Percentiles rank a stretch among this genome's conserved stretches.
These are phyloP conservation scores for Zizania palustris DNA, from an alignment of 202 grass and related monocot genomes.

Conservation along the genomic window DNA sequence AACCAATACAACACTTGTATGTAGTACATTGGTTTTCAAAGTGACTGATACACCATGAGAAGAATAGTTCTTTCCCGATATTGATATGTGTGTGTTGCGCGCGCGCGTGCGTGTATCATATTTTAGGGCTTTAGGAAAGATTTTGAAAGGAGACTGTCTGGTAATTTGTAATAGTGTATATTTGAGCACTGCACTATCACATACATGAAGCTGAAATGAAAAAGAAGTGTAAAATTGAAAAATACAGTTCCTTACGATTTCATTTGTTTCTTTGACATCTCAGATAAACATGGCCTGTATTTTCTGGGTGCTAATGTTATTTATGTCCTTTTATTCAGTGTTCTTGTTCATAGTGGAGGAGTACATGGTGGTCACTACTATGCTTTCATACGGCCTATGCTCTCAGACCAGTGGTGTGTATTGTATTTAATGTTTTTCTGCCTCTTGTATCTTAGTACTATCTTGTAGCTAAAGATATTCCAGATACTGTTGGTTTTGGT, in stretches of 20 bases:
- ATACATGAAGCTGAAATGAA: background rate
- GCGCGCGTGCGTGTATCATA: background rate
- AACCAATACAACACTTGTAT: conserved; percentile 5
- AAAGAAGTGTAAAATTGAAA: conserved; percentile 1
- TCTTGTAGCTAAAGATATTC: conserved; percentile 17
- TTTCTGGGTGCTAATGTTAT: conserved; percentile 44
- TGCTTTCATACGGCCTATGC: conserved; percentile 84
- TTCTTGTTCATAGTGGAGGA: conserved; percentile 96
- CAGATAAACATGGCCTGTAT: conserved; percentile 14
- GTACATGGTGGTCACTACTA: conserved; percentile 96
- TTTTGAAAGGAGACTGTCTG: background rate
- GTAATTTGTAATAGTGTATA: background rate
- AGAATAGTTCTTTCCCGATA: background rate
- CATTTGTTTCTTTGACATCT: conserved; percentile 20
- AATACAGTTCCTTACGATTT: background rate
- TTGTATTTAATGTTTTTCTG: background rate
- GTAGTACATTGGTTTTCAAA: background rate
- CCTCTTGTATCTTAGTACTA: conserved; percentile 31
- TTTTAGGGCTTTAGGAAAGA: background rate
- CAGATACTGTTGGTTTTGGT: conserved; percentile 17
- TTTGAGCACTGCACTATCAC: background rate
- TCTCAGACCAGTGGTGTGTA: conserved; percentile 79
- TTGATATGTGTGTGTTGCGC: background rate
- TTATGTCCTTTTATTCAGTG: conserved; percentile 62
- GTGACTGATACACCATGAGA: background rate